A percentile compares a stretch with the other conserved stretches of the same genome.
Evolutionary conservation across 768 basidiomycete species (phyloP).

Genomic region (Amyloporia xantha): DNA sequence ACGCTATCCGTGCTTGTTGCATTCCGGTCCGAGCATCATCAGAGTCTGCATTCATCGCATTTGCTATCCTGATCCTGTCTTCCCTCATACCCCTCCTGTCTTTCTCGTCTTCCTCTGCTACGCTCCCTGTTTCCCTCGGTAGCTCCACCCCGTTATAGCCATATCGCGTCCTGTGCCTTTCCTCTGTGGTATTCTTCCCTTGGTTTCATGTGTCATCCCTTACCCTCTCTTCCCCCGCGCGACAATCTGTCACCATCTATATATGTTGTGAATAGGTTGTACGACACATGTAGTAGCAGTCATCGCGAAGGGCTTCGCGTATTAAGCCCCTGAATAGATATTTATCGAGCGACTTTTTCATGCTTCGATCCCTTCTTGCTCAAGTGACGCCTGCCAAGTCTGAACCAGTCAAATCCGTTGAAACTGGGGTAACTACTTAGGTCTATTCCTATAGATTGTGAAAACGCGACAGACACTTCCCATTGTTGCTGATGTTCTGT

Average conservation of each 20-base stretch:
- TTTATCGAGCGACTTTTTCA: slow-evolving; percentile 16
- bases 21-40: slow-evolving; percentile 6
- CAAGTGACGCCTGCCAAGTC: too few relatives aligned
- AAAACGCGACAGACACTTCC: too few relatives aligned
- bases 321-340: slow-evolving; percentile 36
- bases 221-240: slow-evolving; percentile 10
- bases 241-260: slow-evolving; percentile 5
- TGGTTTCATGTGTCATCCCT: neutral
- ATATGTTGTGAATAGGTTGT: slow-evolving; percentile 9
- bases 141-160: slow-evolving; percentile 10
- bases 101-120: slow-evolving; percentile 7
- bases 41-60: slow-evolving; percentile 8
- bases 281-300: slow-evolving; percentile 4
- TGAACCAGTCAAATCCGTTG: too few relatives aligned
- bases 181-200: slow-evolving; percentile 17
- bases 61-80: slow-evolving; percentile 1
- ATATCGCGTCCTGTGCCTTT: slow-evolving; percentile 1
- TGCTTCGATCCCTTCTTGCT: too few relatives aligned
- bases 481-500: too few relatives aligned
- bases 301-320: slow-evolving; percentile 45
- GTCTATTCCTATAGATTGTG: too few relatives aligned
- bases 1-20: slow-evolving; percentile 7
- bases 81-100: slow-evolving; percentile 1
- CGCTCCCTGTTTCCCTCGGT: slow-evolving; percentile 3
- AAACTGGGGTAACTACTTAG: too few relatives aligned